These are phyloP conservation scores for Phialophora verrucosa DNA, from an alignment of 2,329 filamentous ascomycete species.

Conservation along the genomic window DNA sequence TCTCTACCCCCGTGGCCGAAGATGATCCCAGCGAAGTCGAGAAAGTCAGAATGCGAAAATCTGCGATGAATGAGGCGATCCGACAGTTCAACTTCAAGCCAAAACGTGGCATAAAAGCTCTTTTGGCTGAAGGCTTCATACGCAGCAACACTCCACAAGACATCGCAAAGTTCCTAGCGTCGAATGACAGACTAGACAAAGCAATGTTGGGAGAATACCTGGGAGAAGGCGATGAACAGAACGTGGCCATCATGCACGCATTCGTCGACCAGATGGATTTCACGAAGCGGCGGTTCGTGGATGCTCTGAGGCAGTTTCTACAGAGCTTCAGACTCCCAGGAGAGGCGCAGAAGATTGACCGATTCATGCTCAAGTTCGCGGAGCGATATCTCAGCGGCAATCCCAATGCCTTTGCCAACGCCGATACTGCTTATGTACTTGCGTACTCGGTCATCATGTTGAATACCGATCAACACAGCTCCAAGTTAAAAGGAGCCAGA, in stretches of 20 bases:
- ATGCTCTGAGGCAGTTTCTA: constrained; percentile 86
- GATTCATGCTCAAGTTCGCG: constrained; percentile 98
- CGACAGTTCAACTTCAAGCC: constrained; percentile 97
- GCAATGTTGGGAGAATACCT: constrained; percentile 91
- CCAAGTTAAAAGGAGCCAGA: constrained; percentile 76
- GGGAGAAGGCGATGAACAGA: constrained; percentile 88
- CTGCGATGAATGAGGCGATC: constrained; percentile 85
- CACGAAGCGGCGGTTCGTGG: constrained; percentile 85
- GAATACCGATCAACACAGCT: constrained; percentile 94
- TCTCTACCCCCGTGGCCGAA: constrained; percentile 73
- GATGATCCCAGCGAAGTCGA: constrained; percentile 96
- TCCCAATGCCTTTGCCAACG: constrained; percentile 96
- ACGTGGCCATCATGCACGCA: constrained; percentile 97
- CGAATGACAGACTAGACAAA: constrained; percentile 86
- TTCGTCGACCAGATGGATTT: constrained; percentile 98
- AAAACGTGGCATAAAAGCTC: constrained; percentile 84
- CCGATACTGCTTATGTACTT: constrained; percentile 94
- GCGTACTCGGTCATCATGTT: constrained; percentile 96
- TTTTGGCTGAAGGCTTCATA: constrained; percentile 88
- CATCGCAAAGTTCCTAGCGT: constrained; percentile 80
- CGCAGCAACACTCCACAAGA: constrained; percentile 76
- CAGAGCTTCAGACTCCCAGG: constrained; percentile 94
- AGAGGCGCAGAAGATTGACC: constrained; percentile 98
- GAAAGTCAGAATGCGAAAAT: constrained; percentile 92
- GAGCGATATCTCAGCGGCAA: constrained; percentile 95